Base-by-base conservation (phyloP, 257 asterid species). In the Jacaranda mimosifolia region DNA sequence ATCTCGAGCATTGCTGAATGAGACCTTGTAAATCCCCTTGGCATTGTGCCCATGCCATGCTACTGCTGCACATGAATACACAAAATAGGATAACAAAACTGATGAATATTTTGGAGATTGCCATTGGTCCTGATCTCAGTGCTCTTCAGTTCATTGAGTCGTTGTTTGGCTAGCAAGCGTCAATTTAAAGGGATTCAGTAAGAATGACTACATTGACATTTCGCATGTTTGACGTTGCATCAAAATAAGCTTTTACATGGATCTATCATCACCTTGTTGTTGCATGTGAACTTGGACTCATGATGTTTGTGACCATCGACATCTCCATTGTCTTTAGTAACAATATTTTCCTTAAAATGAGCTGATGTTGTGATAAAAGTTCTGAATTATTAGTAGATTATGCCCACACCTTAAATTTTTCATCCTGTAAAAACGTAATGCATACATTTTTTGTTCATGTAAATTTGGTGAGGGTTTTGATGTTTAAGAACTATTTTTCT, bases 21-120 rank as follows among this genome's bases (percentile, higher is more conserved):
- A 89, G 92, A 1, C 92, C 93, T 62, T 82, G 82, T 35, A 91
- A 64, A 39, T 90, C 82, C 3, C 96, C 97, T 73, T 75, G 81
- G 75, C 97, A 91, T 79, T 91, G 92, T 8, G 87, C 93, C 14
- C 77, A 76, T 8, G 73, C 90, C 15, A 62, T 12, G 64, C 62
- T 78, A 51, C 48, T 56, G 46, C 75, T 58, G 76, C 57, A 78
- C n/a, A 78, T 4, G 6, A 70, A 64, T 11, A 35, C 55, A 45
- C 52, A 77, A 3, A 83, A 5, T 3, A 88, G 45, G 67, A 77
- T 1, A 40, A 55, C 9, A 5, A 70, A 42, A 60, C 53, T 26
- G 6, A 46, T 26, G 32, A 26, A 26, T 26, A 26, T 0, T 70
- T 76, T 82, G 57, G 83, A 74, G 68, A 45, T 53, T 0, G 63